Conservation (phyloP, 331 rosid species). For the Saraca asoca region DNA sequence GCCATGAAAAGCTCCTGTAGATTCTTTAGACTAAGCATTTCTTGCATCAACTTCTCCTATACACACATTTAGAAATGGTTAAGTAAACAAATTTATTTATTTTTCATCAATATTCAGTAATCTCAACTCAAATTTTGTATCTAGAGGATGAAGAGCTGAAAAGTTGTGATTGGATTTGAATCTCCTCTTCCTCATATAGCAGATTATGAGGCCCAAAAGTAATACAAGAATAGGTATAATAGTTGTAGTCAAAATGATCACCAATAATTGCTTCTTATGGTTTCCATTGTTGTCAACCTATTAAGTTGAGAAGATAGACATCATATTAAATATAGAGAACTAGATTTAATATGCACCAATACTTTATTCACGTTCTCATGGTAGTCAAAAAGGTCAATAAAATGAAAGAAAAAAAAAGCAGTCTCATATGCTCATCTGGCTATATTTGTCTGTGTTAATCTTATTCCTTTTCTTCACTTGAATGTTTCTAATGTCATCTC, state of each 20-base stretch:
- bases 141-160: neutral
- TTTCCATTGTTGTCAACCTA: neutral
- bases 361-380: too few relatives aligned
- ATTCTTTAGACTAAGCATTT: too few relatives aligned
- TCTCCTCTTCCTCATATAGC: constrained; percentile 21
- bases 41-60: neutral
- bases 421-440: too few relatives aligned
- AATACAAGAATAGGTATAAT: constrained; percentile 4
- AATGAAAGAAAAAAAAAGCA: too few relatives aligned
- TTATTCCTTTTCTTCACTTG: too few relatives aligned
- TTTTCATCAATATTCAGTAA: neutral
- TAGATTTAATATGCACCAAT: too few relatives aligned
- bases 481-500: too few relatives aligned
- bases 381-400: too few relatives aligned
- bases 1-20: neutral
- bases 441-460: too few relatives aligned
- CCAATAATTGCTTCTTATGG: neutral
- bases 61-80: neutral
- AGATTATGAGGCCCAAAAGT: neutral
- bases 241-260: constrained; percentile 11
- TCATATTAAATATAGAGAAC: neutral
- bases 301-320: constrained; percentile 25
- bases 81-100: too few relatives aligned
- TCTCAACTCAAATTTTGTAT: neutral
- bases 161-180: constrained; percentile 30